A percentile compares a stretch with the other conserved stretches of the same genome.
Evolutionary conservation across 2,329 filamentous ascomycete species (phyloP).

Genomic region (Pestalotiopsis sp.): DNA sequence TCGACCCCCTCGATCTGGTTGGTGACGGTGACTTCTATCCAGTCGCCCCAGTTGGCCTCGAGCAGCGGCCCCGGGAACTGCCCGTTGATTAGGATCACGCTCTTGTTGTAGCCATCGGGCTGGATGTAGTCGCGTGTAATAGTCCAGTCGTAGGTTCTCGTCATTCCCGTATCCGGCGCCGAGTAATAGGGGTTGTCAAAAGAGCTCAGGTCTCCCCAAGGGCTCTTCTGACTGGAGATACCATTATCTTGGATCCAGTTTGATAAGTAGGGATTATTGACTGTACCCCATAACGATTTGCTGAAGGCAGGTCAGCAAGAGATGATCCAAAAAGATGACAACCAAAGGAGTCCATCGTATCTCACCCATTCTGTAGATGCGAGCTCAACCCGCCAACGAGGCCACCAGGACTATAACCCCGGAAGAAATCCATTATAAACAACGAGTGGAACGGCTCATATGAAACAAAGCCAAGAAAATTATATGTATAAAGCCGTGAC

Average conservation of each 20-base stretch:
- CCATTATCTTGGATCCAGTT: constrained; percentile 22
- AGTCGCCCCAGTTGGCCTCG: constrained; percentile 47
- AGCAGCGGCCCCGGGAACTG: constrained; percentile 58
- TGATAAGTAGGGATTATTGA: constrained; percentile 31
- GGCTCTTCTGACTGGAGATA: constrained; percentile 23
- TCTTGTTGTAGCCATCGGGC: constrained; percentile 55
- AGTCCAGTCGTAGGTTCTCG: constrained; percentile 54
- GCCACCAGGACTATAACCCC: constrained; percentile 13
- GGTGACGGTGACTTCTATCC: constrained; percentile 31
- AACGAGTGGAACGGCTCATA: constrained; percentile 26
- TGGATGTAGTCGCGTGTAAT: constrained; percentile 49
- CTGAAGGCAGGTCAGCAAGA: constrained; percentile 7
- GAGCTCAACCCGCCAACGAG: constrained; percentile 23
- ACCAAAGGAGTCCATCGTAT: not conserved
- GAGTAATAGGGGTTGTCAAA: constrained; percentile 51
- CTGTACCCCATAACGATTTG: constrained; percentile 32
- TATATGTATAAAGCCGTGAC: constrained; percentile 11
- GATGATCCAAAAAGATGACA: not conserved
- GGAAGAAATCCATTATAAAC: constrained; percentile 24
- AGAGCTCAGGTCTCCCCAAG: constrained; percentile 49
- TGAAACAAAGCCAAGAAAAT: constrained; percentile 15
- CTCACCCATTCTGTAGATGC: constrained; percentile 29
- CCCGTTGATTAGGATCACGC: constrained; percentile 45
- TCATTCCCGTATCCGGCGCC: constrained; percentile 53
- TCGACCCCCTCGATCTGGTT: constrained; percentile 27